Percentiles rank a stretch among this genome's conserved stretches.
Conservation (phyloP, 345 rosid species). For the Balakata baccata region DNA sequence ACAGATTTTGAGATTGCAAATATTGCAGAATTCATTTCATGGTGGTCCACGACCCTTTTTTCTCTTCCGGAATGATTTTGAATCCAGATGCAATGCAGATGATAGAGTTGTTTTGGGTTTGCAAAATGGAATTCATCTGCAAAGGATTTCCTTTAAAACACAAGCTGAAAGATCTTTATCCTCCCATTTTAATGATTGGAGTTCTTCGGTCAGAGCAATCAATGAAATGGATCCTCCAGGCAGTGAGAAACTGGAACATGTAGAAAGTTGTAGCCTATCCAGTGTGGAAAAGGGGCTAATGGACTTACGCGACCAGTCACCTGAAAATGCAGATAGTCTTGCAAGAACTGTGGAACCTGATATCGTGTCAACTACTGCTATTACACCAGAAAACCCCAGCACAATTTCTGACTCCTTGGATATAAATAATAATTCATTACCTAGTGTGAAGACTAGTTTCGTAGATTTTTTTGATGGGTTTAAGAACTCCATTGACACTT, state of each 20-base stretch:
- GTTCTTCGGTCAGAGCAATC: slow-evolving; percentile 29
- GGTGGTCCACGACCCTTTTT: slow-evolving; percentile 45
- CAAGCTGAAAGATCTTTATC: slow-evolving; percentile 53
- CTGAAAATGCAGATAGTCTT: slow-evolving; percentile 35
- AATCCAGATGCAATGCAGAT: slow-evolving; percentile 39
- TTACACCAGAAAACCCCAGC: slow-evolving; percentile 36
- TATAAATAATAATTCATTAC: slow-evolving; percentile 37
- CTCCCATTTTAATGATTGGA: slow-evolving; percentile 39
- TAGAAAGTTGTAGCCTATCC: slow-evolving; percentile 40
- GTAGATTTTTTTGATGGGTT: slow-evolving; percentile 49
- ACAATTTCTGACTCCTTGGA: slow-evolving; percentile 34
- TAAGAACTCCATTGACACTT: slow-evolving; percentile 45
- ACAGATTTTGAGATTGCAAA: slow-evolving; percentile 7
- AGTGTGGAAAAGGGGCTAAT: slow-evolving; percentile 35
- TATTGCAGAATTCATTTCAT: slow-evolving; percentile 50
- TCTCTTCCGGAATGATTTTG: slow-evolving; percentile 42
- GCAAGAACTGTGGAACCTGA: slow-evolving; percentile 39
- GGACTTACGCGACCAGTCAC: slow-evolving; percentile 33
- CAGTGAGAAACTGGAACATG: slow-evolving; percentile 38
- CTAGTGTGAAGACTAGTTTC: slow-evolving; percentile 41
- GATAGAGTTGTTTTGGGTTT: slow-evolving; percentile 39
- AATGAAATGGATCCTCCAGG: slow-evolving; percentile 24
- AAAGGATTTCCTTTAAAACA: slow-evolving; percentile 30
- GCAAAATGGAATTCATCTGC: slow-evolving; percentile 36
- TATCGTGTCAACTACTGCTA: slow-evolving; percentile 31